Base-by-base conservation (phyloP, 2,329 filamentous ascomycete genomes). In the Xylaria digitata region DNA sequence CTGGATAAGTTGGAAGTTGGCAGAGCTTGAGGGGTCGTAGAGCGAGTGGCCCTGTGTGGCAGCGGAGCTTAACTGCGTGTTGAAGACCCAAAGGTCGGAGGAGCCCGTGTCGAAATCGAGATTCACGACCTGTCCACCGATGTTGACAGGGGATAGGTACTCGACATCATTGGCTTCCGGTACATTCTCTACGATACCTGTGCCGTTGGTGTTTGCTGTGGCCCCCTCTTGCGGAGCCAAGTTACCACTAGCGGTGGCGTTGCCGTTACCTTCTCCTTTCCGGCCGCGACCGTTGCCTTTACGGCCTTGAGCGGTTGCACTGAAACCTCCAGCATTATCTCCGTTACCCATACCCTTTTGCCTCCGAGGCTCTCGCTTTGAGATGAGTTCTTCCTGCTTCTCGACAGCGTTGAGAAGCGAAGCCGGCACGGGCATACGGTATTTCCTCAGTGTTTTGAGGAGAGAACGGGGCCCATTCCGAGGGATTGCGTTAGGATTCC, bases 41-140 rank as follows among this genome's bases (percentile, higher is more conserved):
- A 75, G 60, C 3, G 68, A 63, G 59, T 78, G 77, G n/a, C 76
- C 76, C 8, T 67, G 62, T 34, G 73, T 75, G 11, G 72, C 71
- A 1, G 67, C 65, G 13, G 37, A 32, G 66, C 73, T 75, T n/a
- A 76, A 66, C 52, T 77, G 78, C 70, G 52, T 82, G 71, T 75
- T 77, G 70, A 78, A 78, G 23, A 78, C 75, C 77, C 77, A 78
- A 17, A 79, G 69, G 52, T 79, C 77, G 9, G 77, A 78, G 8
- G 77, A 78, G 26, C 77, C 77, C 13, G 77, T 76, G 66, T 79
- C 77, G 66, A 79, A 77, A 50, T 78, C 77, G 42, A 78, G 72
- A 60, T 77, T 77, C 23, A 78, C 32, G 23, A 73, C 73, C 59
- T 78, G 75, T 21, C 75, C 75, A 19, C 77, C 77, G 50, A 78